Evolutionary conservation across 2,329 filamentous ascomycete species (phyloP), one percentile per base, ranked within the genome.

Genomic region (Fusarium goolgardi): DNA sequence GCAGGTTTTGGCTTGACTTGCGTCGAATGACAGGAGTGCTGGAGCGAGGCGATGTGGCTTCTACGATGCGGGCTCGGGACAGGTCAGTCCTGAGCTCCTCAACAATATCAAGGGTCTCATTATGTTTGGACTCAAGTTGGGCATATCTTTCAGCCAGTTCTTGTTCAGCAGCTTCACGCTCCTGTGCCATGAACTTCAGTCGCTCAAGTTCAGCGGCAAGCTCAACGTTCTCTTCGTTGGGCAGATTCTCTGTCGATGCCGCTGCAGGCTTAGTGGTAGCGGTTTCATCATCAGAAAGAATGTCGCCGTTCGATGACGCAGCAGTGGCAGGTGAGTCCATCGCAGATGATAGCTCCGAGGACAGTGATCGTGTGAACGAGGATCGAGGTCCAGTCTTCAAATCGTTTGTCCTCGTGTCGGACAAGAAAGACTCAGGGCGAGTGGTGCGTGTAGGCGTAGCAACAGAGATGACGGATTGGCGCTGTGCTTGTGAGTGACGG

Each of bases 11-110:
- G 76, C 93, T 97, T 5, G 94, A 97, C 81, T 97, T 97, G 73
- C 95, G 90, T 67, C 94, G 92, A 73, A 97, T 94, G 70, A 97
- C 89, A n/a, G 90, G 89, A 1, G 88, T 87, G n/a, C 83, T 84
- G 12, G 88, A 85, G 32, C 88, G 86, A 7, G 88, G 85, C n/a
- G 90, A 90, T 0, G 85, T 82, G 31, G 83, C 80, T 63, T 89
- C 84, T 32, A 82, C 82, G 49, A 82, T 84, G 70, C 90, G 91
- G n/a, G 92, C 90, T 76, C 92, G 93, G 43, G 91, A 89, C 6
- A 97, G 83, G 74, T 97, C 93, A 0, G 89, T 89, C 83, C 96
- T 97, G 61, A 99, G 88, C 75, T 96, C 92, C 73, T 98, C 94
- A 3, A 99, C 91, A 52, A 96, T 88, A 71, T 92, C 91, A 6